Evolutionary conservation across 768 basidiomycete genomes (phyloP).

Genomic region (Trametes coccinea): DNA sequence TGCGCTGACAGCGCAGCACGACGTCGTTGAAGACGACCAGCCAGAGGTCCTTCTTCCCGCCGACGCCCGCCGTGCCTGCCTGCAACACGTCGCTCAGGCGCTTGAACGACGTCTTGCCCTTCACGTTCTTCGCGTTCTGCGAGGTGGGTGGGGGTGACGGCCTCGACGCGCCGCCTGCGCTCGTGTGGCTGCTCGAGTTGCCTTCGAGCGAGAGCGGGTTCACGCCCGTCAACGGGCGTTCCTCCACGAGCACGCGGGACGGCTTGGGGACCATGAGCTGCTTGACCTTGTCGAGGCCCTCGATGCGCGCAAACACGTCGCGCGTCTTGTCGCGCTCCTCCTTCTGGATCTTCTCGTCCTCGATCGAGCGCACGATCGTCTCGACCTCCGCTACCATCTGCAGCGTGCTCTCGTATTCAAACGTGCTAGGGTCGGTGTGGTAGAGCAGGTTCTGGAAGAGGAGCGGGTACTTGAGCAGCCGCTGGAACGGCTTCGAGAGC

Average conservation of each 20-base stretch:
- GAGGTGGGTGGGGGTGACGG: conserved; percentile 38
- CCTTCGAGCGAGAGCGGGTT: conserved; percentile 14
- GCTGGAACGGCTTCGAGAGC: conserved; percentile 95
- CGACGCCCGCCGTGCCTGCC: conserved; percentile 45
- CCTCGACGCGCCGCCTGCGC: neutral
- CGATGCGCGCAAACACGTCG: conserved; percentile 94
- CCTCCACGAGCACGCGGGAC: conserved; percentile 83
- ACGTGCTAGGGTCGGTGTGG: conserved; percentile 95
- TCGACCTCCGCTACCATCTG: conserved; percentile 98
- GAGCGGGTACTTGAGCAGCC: conserved; percentile 94
- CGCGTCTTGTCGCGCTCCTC: conserved; percentile 95
- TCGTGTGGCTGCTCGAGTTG: neutral
- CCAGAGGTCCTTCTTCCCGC: conserved; percentile 88
- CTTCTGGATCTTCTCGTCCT: conserved; percentile 96
- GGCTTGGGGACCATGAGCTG: conserved; percentile 91
- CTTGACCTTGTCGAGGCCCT: conserved; percentile 91
- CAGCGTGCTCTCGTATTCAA: conserved; percentile 94
- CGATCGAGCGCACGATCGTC: conserved; percentile 92
- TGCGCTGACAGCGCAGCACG: conserved; percentile 85
- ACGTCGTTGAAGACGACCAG: conserved; percentile 96
- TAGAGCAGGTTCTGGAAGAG: conserved; percentile 97
- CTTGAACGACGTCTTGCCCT: conserved; percentile 85
- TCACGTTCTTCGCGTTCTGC: conserved; percentile 54
- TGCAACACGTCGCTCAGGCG: conserved; percentile 88
- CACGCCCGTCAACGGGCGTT: conserved; percentile 52